Conservation (phyloP, 129 eudicot genomes). For the carrot (Daucus carota) region DH1_v3.0 NC_030383.2:46734501-46735000, state of each 20-base stretch:
- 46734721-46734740: not conserved
- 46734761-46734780: not conserved
- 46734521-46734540: constrained; percentile 38
- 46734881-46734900: not conserved
- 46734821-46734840: not conserved
- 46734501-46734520: constrained; percentile 20
- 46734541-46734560: constrained; percentile 62
- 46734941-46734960: not conserved
- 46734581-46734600: constrained; percentile 29
- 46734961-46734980: not conserved
- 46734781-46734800: not conserved
- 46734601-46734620: constrained; percentile 6
- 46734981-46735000: not conserved
- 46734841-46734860: not conserved
- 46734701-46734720: not conserved
- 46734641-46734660: not conserved
- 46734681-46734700: constrained; percentile 6
- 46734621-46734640: constrained; percentile 1
- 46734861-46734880: not conserved
- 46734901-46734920: not conserved
- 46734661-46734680: not conserved
- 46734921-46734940: not conserved
- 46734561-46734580: constrained; percentile 61
- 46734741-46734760: constrained; percentile 1
- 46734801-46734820: not conserved